A percentile compares a stretch with the other conserved stretches of the same genome.
These are phyloP conservation scores for Lactarius deliciosus DNA, from an alignment of 768 basidiomycete species.

Conservation along the genomic window DNA sequence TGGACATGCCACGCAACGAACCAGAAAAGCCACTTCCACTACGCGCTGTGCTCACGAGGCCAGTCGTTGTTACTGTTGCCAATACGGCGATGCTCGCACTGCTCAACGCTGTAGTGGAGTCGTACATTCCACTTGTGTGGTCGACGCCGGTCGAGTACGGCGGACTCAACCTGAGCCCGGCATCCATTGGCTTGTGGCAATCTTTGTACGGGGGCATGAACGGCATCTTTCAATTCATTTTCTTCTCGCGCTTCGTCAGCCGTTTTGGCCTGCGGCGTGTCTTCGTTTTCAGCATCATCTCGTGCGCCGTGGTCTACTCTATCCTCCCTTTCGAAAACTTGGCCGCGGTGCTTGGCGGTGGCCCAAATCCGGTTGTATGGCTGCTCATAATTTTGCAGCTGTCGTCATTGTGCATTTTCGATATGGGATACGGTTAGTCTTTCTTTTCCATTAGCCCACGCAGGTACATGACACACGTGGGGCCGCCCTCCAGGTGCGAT, in stretches of 20 bases:
- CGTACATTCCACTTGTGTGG: constrained; percentile 48
- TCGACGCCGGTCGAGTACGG: constrained; percentile 33
- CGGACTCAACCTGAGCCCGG: constrained; percentile 38
- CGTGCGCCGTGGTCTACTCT: constrained; percentile 31
- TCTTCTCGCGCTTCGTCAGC: constrained; percentile 39
- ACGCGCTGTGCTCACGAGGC: constrained; percentile 26
- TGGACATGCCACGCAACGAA: neutral
- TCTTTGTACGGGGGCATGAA: constrained; percentile 38
- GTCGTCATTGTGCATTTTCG: neutral
- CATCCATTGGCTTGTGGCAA: constrained; percentile 40
- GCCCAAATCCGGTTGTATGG: neutral
- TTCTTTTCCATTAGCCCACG: neutral
- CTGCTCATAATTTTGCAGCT: neutral
- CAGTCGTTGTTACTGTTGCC: constrained; percentile 41
- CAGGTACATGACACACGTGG: constrained; percentile 24
- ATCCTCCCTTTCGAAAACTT: constrained; percentile 33
- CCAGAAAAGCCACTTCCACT: constrained; percentile 34
- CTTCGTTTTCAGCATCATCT: constrained; percentile 32
- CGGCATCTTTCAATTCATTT: constrained; percentile 41
- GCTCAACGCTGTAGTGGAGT: constrained; percentile 40
- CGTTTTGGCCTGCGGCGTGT: constrained; percentile 40
- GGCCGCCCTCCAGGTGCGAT: constrained; percentile 50
- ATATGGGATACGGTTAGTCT: neutral
- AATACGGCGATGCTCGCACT: constrained; percentile 46
- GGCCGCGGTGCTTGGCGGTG: neutral